phyloP scores from a whole-genome alignment of 2,329 filamentous ascomycete genomes.

The Xylariales sp. region DNA sequence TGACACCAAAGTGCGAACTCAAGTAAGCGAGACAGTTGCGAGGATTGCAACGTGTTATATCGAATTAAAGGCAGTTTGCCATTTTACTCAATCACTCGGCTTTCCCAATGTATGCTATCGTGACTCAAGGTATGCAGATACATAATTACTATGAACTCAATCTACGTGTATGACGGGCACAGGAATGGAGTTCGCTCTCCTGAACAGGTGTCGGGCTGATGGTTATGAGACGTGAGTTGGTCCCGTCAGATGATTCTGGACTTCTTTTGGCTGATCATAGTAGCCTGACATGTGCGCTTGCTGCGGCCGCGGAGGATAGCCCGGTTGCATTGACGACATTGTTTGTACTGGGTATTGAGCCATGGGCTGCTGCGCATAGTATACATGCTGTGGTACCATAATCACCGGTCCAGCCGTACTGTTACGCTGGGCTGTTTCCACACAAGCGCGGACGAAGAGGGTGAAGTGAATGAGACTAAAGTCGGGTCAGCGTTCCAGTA shows the following conservation, averaged over 20 bases:
- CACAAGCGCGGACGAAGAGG: conserved; percentile 20
- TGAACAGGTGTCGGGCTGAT: too few relatives aligned
- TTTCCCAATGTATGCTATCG: too few relatives aligned
- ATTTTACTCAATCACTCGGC: too few relatives aligned
- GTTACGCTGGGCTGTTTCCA: conserved; percentile 13
- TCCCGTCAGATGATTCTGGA: conserved; percentile 2
- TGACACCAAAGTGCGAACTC: too few relatives aligned
- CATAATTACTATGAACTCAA: too few relatives aligned
- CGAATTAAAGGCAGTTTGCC: too few relatives aligned
- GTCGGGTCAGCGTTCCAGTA: too few relatives aligned
- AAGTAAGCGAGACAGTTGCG: too few relatives aligned
- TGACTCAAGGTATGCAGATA: too few relatives aligned
- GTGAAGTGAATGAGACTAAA: conserved; percentile 20
- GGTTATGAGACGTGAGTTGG: background rate
- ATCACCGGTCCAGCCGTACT: conserved; percentile 1
- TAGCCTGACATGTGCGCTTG: conserved; percentile 5
- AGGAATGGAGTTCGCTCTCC: too few relatives aligned
- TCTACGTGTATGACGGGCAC: too few relatives aligned
- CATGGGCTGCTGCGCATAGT: conserved; percentile 1
- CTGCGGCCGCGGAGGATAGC: conserved; percentile 1
- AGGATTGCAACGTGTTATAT: too few relatives aligned
- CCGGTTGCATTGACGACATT: conserved; percentile 2
- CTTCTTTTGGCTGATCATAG: conserved; percentile 3
- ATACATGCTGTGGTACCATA: conserved; percentile 4
- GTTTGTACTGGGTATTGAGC: conserved; percentile 2